These are phyloP conservation scores for Diaporthe sp. DNA, from an alignment of 2,329 filamentous ascomycete species.

Conservation along the genomic window DNA sequence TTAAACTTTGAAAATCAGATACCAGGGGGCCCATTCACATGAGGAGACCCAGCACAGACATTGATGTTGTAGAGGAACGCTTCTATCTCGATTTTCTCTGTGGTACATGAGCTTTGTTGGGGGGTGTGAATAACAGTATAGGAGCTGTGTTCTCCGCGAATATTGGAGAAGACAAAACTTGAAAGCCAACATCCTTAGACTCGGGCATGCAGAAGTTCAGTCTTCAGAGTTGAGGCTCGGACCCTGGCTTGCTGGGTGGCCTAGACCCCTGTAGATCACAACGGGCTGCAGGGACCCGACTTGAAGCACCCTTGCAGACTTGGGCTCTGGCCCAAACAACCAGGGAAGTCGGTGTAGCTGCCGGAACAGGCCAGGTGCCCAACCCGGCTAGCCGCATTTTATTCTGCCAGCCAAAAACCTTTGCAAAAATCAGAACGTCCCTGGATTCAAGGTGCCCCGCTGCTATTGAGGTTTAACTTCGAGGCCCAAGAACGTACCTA, in stretches of 20 bases:
- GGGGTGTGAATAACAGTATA: background rate
- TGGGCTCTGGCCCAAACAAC: background rate
- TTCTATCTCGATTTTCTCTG: no score
- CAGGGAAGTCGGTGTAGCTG: constrained; percentile 18
- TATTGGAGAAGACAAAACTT: background rate
- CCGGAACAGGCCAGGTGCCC: background rate
- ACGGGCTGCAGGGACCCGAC: background rate
- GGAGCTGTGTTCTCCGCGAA: background rate
- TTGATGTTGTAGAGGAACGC: no score
- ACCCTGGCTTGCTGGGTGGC: background rate
- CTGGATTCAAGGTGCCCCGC: constrained; percentile 20
- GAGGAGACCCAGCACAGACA: background rate
- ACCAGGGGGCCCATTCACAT: background rate
- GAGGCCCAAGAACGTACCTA: background rate
- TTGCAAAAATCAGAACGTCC: constrained; percentile 29
- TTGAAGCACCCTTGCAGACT: background rate
- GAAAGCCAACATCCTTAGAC: background rate
- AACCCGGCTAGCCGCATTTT: background rate
- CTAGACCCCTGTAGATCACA: constrained; percentile 10
- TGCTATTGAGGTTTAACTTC: background rate
- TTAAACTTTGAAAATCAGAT: background rate
- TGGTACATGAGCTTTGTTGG: no score
- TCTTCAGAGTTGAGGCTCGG: background rate
- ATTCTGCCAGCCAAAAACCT: constrained; percentile 31
- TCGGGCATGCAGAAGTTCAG: background rate